A percentile compares a stretch with the other conserved stretches of the same genome.
These are phyloP conservation scores for Achaetomiella virescens DNA, from an alignment of 495 filamentous ascomycete genomes.

Conservation along the genomic window DNA sequence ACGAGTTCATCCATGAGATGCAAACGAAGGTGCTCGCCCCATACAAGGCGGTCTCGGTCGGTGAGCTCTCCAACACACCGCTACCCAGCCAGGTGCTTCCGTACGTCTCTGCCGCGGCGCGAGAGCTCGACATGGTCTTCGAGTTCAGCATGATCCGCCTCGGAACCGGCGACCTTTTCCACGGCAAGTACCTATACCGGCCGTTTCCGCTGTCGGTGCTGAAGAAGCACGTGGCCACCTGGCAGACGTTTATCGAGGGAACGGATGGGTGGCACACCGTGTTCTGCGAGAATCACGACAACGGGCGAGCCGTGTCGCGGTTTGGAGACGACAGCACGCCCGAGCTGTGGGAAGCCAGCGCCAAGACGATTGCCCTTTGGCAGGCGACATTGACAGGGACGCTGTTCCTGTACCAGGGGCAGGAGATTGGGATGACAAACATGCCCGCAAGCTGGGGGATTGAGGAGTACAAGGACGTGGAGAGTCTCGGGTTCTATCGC, in stretches of 20 bases:
- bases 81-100: conserved; percentile 47
- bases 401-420: conserved; percentile 63
- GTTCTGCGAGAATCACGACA: conserved; percentile 66
- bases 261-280: conserved; percentile 62
- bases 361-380: conserved; percentile 60
- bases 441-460: conserved; percentile 54
- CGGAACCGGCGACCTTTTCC: conserved; percentile 39
- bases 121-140: conserved; percentile 64
- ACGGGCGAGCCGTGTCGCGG: conserved; percentile 53
- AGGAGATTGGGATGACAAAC: conserved; percentile 66
- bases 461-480: conserved; percentile 62
- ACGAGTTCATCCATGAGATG: conserved; percentile 55
- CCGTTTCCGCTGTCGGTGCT: conserved; percentile 44
- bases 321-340: conserved; percentile 45
- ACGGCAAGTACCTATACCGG: conserved; percentile 14
- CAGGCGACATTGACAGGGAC: conserved; percentile 34
- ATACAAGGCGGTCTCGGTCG: conserved; percentile 59
- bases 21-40: conserved; percentile 47
- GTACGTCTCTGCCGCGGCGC: conserved; percentile 46
- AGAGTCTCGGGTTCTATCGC: conserved; percentile 53
- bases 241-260: conserved; percentile 55
- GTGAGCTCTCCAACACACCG: conserved; percentile 57
- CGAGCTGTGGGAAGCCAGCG: conserved; percentile 39
- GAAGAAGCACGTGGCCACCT: conserved; percentile 47
- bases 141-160: conserved; percentile 56